phyloP scores from a whole-genome alignment of 2,329 filamentous ascomycete species.

The Botryotinia convoluta region DNA sequence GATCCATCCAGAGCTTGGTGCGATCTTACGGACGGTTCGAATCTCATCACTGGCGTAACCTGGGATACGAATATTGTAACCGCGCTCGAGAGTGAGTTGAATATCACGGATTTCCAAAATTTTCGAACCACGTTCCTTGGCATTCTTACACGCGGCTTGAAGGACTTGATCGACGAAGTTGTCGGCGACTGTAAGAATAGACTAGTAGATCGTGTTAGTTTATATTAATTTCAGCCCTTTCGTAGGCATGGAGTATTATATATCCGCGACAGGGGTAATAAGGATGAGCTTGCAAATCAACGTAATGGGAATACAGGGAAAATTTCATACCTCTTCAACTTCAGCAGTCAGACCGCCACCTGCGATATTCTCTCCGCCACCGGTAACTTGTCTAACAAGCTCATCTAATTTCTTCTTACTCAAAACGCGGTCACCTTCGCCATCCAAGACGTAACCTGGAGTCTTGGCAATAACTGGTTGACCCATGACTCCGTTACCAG shows the following conservation, averaged over 20 bases:
- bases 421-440: slow-evolving; percentile 88
- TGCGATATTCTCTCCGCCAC: slow-evolving; percentile 68
- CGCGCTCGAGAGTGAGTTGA: slow-evolving; percentile 77
- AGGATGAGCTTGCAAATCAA: slow-evolving; percentile 8
- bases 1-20: slow-evolving; percentile 85
- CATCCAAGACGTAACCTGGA: slow-evolving; percentile 82
- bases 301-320: slow-evolving; percentile 14
- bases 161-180: slow-evolving; percentile 93
- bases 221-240: not conserved
- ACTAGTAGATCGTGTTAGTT: slow-evolving; percentile 49
- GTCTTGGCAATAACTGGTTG: slow-evolving; percentile 82
- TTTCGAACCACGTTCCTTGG: slow-evolving; percentile 88
- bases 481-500: slow-evolving; percentile 76
- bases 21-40: slow-evolving; percentile 88
- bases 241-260: not conserved
- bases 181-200: slow-evolving; percentile 83
- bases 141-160: slow-evolving; percentile 80
- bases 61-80: slow-evolving; percentile 88
- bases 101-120: slow-evolving; percentile 86
- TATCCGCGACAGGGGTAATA: not conserved
- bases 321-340: slow-evolving; percentile 78
- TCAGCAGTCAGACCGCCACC: slow-evolving; percentile 80
- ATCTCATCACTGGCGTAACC: slow-evolving; percentile 94
- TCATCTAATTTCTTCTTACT: slow-evolving; percentile 98
- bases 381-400: slow-evolving; percentile 88